These are phyloP conservation scores for Plectosphaerella cucumerina DNA, from an alignment of 2,329 filamentous ascomycete species.

Conservation along the genomic window DNA sequence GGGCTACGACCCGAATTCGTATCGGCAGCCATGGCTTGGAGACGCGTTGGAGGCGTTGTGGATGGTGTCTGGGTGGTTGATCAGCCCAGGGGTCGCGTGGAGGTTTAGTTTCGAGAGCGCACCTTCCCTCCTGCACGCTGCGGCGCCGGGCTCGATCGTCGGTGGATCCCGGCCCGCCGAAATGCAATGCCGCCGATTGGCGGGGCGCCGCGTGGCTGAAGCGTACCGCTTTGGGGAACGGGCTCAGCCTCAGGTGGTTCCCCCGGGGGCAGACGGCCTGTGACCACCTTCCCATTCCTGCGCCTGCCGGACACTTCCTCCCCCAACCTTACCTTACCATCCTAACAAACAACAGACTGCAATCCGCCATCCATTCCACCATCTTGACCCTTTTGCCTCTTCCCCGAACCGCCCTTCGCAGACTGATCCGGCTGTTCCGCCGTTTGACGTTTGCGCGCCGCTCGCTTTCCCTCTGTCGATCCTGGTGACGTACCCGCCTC, in stretches of 20 bases:
- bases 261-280: background rate
- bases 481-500: conserved; percentile 4
- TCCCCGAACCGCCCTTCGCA: background rate
- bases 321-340: background rate
- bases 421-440: too few species aligned
- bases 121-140: too few species aligned
- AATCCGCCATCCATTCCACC: background rate
- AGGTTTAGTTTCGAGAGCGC: too few species aligned
- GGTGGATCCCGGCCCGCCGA: background rate
- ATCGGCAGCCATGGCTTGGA: conserved; percentile 5
- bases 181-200: too few species aligned
- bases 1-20: background rate
- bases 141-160: background rate
- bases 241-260: background rate
- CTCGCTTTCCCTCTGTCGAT: background rate
- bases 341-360: background rate
- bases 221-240: background rate
- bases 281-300: conserved; percentile 1
- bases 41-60: conserved; percentile 1
- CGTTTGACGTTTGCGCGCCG: background rate
- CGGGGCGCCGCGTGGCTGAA: too few species aligned
- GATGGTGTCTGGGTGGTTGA: conserved; percentile 8
- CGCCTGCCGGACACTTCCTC: background rate
- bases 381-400: background rate
- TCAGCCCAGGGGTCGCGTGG: conserved; percentile 5